phyloP scores from a whole-genome alignment of 805 yeast genomes.

The Schwanniomyces polymorphus region DNA sequence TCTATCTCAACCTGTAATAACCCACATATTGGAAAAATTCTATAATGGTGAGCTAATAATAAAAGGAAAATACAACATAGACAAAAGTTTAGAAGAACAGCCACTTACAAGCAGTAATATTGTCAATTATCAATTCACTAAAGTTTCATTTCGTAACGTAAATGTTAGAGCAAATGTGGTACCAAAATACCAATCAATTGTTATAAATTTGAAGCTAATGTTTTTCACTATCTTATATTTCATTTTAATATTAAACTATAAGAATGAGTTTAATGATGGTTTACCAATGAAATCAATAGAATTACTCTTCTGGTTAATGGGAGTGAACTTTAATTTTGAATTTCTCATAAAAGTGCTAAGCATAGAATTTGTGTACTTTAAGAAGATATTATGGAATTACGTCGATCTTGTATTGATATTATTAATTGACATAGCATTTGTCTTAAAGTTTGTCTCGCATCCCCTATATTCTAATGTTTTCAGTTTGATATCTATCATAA shows the following conservation, averaged over 20 bases:
- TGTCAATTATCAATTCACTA: constrained; percentile 29
- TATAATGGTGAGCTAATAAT: constrained; percentile 52
- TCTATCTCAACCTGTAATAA: constrained; percentile 52
- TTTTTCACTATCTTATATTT: constrained; percentile 31
- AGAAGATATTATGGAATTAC: constrained; percentile 54
- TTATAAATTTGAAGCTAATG: constrained; percentile 34
- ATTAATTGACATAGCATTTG: constrained; percentile 35
- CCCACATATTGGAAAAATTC: constrained; percentile 45
- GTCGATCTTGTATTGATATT: constrained; percentile 44
- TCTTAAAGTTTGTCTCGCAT: constrained; percentile 15
- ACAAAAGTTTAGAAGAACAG: constrained; percentile 14
- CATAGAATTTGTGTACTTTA: constrained; percentile 47
- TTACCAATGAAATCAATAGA: constrained; percentile 23
- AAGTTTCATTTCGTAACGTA: constrained; percentile 30
- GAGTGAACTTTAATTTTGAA: constrained; percentile 48
- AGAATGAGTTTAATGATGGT: constrained; percentile 5
- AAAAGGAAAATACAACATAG: constrained; percentile 10
- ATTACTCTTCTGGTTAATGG: constrained; percentile 42
- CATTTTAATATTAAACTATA: constrained; percentile 25
- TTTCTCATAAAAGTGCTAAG: constrained; percentile 42
- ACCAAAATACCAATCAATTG: constrained; percentile 43
- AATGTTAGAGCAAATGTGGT: constrained; percentile 31
- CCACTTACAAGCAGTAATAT: constrained; percentile 17
- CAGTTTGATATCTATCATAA: constrained; percentile 46
- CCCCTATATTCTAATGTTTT: constrained; percentile 29